Conservation (phyloP, 805 yeast species). For the Helenozyma baotianmanensis region DNA sequence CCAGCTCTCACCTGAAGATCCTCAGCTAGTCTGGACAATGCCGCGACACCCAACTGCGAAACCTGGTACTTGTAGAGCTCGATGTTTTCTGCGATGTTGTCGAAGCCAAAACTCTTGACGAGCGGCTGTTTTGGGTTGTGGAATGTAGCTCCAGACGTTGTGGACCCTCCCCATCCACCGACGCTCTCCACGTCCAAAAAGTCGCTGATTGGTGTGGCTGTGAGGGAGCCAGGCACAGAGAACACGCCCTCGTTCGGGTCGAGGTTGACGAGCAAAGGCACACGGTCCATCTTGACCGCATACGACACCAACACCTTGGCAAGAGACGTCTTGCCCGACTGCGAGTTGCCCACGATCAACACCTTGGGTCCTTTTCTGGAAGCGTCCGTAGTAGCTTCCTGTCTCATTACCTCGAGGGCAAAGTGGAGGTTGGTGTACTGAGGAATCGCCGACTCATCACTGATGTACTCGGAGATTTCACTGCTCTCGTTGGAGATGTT, state of each 20-base stretch:
- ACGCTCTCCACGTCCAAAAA: constrained; percentile 66
- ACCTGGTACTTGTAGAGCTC: constrained; percentile 49
- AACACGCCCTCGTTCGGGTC: constrained; percentile 72
- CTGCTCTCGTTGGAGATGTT: constrained; percentile 29
- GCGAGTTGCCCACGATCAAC: constrained; percentile 66
- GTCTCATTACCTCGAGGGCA: constrained; percentile 57
- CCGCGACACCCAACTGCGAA: constrained; percentile 47
- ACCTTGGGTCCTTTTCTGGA: constrained; percentile 52
- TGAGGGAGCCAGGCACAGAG: constrained; percentile 75
- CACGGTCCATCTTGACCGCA: constrained; percentile 62
- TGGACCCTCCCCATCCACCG: constrained; percentile 72
- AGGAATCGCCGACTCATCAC: constrained; percentile 67
- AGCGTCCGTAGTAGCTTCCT: constrained; percentile 23
- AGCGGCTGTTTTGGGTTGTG: constrained; percentile 87
- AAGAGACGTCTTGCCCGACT: constrained; percentile 76
- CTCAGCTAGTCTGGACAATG: constrained; percentile 44
- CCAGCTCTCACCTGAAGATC: constrained; percentile 43
- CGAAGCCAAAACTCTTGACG: constrained; percentile 77
- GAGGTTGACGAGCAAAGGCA: constrained; percentile 72
- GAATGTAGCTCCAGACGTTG: constrained; percentile 66
- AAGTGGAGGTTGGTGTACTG: constrained; percentile 67
- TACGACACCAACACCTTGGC: constrained; percentile 68
- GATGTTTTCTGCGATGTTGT: constrained; percentile 51
- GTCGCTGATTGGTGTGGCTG: constrained; percentile 82
- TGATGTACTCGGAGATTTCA: constrained; percentile 52